Evolutionary conservation across 352 stramenopile species (phyloP), one percentile per base, ranked within the genome.

Genomic region (Saprolegnia diclina): DNA sequence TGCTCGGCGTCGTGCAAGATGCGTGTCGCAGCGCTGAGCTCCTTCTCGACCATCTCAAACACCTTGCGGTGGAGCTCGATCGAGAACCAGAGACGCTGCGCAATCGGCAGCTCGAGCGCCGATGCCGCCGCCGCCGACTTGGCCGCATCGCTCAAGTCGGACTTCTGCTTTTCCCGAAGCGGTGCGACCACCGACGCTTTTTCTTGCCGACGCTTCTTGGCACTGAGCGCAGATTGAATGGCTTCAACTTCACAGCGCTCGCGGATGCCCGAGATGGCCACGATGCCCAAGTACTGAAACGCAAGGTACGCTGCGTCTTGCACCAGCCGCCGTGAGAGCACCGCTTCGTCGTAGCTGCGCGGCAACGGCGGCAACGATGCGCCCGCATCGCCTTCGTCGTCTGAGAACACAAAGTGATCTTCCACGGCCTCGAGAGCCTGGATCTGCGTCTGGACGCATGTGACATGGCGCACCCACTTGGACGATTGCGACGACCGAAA

Each of bases 71-170:
- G 82, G 14, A 95, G 81, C 63, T 95, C 87, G 71, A 83, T 89
- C 9, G 85, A 91, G 44, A 95, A 95, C 87, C 87, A 95, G 22
- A 95, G 78, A 18, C 77, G 91, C 64, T 94, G 85, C 3, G 91
- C 75, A 37, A 82, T 79, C 4, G 85, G 84, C 26, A 92, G 80
- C 69, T 92, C 79, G 1, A 94, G 71, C 14, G 90, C 76, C 50
- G 83, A 71, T 62, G 87, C 89, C 19, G 80, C 87, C 35, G 85
- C 87, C 13, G 87, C 87, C 45, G 67, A 82, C 42, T 94, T 94
- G 6, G 87, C 87, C 6, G 77, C 87, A 59, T 94, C 85, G 63
- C 85, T 93, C 0, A 84, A 84, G 62, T 82, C 80, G 9, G 22
- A 42, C 24, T 70, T 70, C 0, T 24, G 35, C 38, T 59, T 22